Evolutionary conservation across 441 rosid species (phyloP).

Genomic region (Gossypium schwendimanii): DNA sequence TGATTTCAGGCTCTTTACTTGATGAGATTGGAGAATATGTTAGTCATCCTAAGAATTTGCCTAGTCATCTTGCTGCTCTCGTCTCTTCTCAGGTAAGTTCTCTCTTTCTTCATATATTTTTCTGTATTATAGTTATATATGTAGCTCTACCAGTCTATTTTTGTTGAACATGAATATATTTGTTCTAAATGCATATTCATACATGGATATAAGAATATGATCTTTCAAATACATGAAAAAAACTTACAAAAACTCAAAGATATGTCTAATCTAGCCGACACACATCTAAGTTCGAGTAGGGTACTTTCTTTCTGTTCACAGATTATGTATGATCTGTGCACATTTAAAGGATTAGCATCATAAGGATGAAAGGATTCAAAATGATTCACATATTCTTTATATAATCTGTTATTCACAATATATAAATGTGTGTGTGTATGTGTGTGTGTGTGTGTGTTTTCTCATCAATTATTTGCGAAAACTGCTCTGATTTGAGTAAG

Average conservation of each 20-base stretch:
- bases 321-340: not conserved
- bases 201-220: not conserved
- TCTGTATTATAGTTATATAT: not conserved
- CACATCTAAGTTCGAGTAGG: not conserved
- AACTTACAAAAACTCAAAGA: not conserved
- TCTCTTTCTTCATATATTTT: not conserved
- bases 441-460: no score
- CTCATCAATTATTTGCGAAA: not conserved
- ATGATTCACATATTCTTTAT: not conserved
- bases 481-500: conserved; percentile 3
- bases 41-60: conserved; percentile 60
- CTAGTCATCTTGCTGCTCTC: conserved; percentile 78
- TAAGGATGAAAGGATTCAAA: not conserved
- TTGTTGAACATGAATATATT: not conserved
- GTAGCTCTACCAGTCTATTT: not conserved
- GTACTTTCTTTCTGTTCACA: not conserved
- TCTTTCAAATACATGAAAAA: not conserved
- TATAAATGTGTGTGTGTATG: no score
- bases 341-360: not conserved
- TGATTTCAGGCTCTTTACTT: conserved; percentile 82
- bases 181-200: not conserved
- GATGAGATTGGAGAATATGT: conserved; percentile 77
- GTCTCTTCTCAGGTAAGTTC: conserved; percentile 71
- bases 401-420: no score
- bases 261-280: not conserved